phyloP scores from a whole-genome alignment of 148 eudicot species.

The Limonium bicolor region DNA sequence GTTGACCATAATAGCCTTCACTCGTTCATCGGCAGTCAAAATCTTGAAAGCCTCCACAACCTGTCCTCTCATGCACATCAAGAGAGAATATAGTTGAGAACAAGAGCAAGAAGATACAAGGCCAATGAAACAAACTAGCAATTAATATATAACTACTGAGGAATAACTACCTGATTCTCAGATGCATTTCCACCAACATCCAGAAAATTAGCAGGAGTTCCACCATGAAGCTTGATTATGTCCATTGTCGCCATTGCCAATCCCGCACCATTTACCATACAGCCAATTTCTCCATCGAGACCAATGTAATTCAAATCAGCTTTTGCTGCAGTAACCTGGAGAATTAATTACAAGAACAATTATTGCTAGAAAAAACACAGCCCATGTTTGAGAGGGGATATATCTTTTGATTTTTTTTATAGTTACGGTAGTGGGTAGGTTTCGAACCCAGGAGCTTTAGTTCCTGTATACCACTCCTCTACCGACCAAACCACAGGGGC shows the following conservation, averaged over 20 bases:
- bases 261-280: slow-evolving; percentile 99
- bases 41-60: slow-evolving; percentile 87
- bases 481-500: too few species aligned
- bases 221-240: slow-evolving; percentile 88
- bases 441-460: too few species aligned
- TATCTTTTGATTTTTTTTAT: too few species aligned
- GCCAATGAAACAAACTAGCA: not conserved
- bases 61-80: slow-evolving; percentile 11
- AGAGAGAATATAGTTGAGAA: too few species aligned
- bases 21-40: slow-evolving; percentile 91
- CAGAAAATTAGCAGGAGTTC: slow-evolving; percentile 96
- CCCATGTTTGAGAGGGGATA: not conserved
- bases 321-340: slow-evolving; percentile 87
- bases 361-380: not conserved
- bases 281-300: slow-evolving; percentile 96
- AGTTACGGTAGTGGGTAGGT: too few species aligned
- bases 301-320: slow-evolving; percentile 95
- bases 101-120: not conserved
- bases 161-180: slow-evolving; percentile 90
- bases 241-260: slow-evolving; percentile 99
- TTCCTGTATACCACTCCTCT: too few species aligned
- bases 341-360: not conserved
- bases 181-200: slow-evolving; percentile 99
- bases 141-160: too few species aligned
- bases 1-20: slow-evolving; percentile 90